Conservation (phyloP, 2,329 filamentous ascomycete species). For the Pseudofabraea citricarpa region DNA sequence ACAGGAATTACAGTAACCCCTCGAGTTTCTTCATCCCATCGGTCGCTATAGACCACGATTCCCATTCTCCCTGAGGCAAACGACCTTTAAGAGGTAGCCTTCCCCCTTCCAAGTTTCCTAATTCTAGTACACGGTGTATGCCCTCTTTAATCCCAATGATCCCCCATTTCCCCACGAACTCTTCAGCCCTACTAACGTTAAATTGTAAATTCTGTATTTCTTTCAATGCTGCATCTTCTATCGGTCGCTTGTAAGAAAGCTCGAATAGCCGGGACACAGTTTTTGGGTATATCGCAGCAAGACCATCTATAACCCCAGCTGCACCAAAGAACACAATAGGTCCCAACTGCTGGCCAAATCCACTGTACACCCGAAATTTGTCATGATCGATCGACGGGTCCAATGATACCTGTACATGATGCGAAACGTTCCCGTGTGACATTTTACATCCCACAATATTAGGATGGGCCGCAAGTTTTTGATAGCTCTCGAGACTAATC, state of each 20-base stretch:
- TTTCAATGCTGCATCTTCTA: constrained; percentile 34
- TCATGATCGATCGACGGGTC: constrained; percentile 52
- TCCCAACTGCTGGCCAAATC: constrained; percentile 58
- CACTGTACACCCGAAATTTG: constrained; percentile 55
- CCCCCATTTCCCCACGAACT: constrained; percentile 52
- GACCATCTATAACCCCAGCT: constrained; percentile 61
- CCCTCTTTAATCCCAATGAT: constrained; percentile 61
- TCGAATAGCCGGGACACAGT: constrained; percentile 51
- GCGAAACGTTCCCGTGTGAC: constrained; percentile 59
- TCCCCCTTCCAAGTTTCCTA: constrained; percentile 52
- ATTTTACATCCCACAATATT: constrained; percentile 66
- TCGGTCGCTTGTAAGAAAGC: constrained; percentile 32
- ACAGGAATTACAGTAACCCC: too few species aligned
- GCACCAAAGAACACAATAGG: constrained; percentile 57
- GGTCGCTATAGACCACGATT: constrained; percentile 30
- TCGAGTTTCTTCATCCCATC: constrained; percentile 11
- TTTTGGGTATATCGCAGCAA: constrained; percentile 58
- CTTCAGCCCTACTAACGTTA: constrained; percentile 53
- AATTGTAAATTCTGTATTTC: constrained; percentile 52
- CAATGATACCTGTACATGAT: constrained; percentile 53
- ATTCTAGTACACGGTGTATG: constrained; percentile 46
- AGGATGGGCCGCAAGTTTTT: constrained; percentile 48
- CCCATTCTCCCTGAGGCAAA: constrained; percentile 47
- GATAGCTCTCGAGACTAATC: constrained; percentile 51
- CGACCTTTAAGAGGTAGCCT: constrained; percentile 52